phyloP scores from a whole-genome alignment of 148 eudicot species.

The Rheum nobile region DNA sequence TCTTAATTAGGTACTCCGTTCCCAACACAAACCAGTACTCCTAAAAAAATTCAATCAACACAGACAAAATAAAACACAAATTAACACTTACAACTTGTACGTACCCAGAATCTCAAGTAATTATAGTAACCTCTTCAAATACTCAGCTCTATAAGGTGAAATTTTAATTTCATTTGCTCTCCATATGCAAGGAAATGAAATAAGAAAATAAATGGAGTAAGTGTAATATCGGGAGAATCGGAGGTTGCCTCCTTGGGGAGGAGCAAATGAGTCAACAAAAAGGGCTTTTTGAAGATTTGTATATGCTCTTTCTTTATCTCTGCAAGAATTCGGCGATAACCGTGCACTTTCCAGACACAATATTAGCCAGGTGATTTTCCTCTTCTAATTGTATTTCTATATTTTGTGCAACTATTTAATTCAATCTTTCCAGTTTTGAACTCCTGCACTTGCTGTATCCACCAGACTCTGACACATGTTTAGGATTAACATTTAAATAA shows the following conservation, averaged over 20 bases:
- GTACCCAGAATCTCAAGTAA: too few relatives aligned
- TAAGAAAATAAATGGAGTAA: not conserved
- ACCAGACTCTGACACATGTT: not conserved
- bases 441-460: not conserved
- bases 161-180: not conserved
- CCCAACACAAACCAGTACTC: not conserved
- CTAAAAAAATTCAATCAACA: too few relatives aligned
- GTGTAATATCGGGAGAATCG: not conserved
- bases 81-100: not conserved
- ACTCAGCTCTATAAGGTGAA: not conserved
- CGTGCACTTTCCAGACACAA: conserved; percentile 1
- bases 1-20: not conserved
- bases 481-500: not conserved
- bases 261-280: conserved; percentile 10
- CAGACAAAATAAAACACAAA: not conserved
- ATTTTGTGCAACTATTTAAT: not conserved
- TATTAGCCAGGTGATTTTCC: conserved; percentile 7
- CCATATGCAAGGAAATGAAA: not conserved
- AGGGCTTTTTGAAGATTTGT: not conserved
- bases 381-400: too few relatives aligned
- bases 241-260: conserved; percentile 5
- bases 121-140: too few relatives aligned
- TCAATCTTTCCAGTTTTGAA: not conserved
- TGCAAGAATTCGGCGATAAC: conserved; percentile 10
- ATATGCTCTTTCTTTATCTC: not conserved